Evolutionary conservation across 176 grass and related monocot species (phyloP).

Genomic region (Puccinellia tenuiflora): DNA sequence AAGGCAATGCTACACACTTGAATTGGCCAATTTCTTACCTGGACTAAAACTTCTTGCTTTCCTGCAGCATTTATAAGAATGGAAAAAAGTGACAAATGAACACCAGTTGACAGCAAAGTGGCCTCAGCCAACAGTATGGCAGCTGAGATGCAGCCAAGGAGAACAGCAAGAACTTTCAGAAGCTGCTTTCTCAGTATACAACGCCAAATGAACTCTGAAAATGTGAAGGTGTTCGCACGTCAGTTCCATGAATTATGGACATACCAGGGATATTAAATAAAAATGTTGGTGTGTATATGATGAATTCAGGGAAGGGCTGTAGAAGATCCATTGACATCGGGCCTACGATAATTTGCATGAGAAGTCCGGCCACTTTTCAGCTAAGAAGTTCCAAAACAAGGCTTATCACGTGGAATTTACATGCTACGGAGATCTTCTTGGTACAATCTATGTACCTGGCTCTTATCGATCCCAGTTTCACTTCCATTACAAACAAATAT

Average conservation of each 20-base stretch:
- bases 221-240: slow-evolving; percentile 1
- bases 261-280: not conserved
- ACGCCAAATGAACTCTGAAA: slow-evolving; percentile 87
- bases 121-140: slow-evolving; percentile 97
- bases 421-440: not conserved
- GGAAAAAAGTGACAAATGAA: slow-evolving; percentile 94
- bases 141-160: slow-evolving; percentile 79
- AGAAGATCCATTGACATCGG: not conserved
- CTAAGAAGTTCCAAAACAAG: not conserved
- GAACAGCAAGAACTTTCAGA: slow-evolving; percentile 64
- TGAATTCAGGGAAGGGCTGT: not conserved
- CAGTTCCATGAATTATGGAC: not conserved
- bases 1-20: not conserved
- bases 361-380: not conserved
- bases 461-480: not conserved
- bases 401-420: not conserved
- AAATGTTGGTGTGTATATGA: not conserved
- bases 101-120: slow-evolving; percentile 85
- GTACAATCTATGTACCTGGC: not conserved
- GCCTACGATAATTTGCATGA: not conserved
- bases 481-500: not conserved
- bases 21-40: slow-evolving; percentile 51
- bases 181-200: slow-evolving; percentile 92
- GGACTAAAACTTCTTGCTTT: slow-evolving; percentile 84
- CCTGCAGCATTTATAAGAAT: slow-evolving; percentile 89